Base-by-base conservation (phyloP, 495 filamentous ascomycete genomes). In the Corynascus novoguineensis region DNA sequence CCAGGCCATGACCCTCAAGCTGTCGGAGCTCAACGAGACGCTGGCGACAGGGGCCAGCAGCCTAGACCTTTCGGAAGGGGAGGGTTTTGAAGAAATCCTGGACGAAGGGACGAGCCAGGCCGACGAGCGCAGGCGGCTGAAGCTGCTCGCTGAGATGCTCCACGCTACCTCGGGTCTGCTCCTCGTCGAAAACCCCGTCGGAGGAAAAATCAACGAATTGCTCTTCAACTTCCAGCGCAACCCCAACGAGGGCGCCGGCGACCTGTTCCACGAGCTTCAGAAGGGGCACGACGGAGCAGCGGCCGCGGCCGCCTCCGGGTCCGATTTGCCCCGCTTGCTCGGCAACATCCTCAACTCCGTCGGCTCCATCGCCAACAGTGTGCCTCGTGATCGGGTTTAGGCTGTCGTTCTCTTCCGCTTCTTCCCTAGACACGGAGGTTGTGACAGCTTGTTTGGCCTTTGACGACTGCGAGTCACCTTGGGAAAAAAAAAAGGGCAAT, bases 1-100 rank as follows among this genome's bases (percentile, higher is more conserved):
- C 0, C 17, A 50, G 14, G 48, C 53, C 34, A 47, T 65, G n/a
- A n/a, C n/a, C 25, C 24, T 44, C 31, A 27, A 3, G 3, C 62
- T 62, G 51, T 38, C 47, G 10, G 29, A 44, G 19, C 29, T 65
- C 48, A 27, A 54, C 17, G 34, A 59, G 38, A 54, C 53, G 12
- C 49, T 64, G 19, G 22, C 51, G 21, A 22, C 25, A 9, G 46
- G 37, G 32, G 54, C 63, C 41, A 29, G 19, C 53, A 45, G 54
- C 31, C 41, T 59, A 14, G 44, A 31, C 4, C 54, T 58, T 31
- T 41, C 38, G 40, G 29, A 15, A n/a, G n/a, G n/a, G n/a, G n/a
- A n/a, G n/a, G n/a, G n/a, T 46, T 15, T 52, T 7, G 42, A 37
- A 11, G 42, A 48, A 29, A 31, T 54, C 19, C 40, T 55, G 14